Percentiles rank a stretch among this genome's conserved stretches.
phyloP scores from a whole-genome alignment of 179 eudicot species.

The Beta corolliflora region DNA sequence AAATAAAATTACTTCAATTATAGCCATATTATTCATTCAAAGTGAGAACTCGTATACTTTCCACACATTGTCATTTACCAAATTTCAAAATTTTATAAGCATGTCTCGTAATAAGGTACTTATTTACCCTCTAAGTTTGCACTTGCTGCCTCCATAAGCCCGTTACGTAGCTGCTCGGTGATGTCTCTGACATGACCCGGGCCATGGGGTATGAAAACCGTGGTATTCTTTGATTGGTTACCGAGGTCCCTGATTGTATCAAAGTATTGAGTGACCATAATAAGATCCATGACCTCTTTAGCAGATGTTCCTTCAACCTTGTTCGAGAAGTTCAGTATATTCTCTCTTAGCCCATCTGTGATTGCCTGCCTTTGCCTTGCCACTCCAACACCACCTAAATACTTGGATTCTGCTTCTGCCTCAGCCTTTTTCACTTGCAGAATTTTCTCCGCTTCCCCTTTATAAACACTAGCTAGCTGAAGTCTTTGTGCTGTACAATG shows the following conservation, averaged over 20 bases:
- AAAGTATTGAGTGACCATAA: constrained; percentile 95
- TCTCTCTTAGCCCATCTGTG: constrained; percentile 94
- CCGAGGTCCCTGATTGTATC: constrained; percentile 96
- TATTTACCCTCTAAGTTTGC: constrained; percentile 40
- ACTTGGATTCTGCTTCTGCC: constrained; percentile 94
- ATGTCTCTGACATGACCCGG: constrained; percentile 96
- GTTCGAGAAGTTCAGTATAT: constrained; percentile 87
- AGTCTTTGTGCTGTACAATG: constrained; percentile 78
- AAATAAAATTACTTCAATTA: not conserved
- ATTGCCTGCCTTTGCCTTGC: constrained; percentile 99
- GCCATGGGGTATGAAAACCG: constrained; percentile 95
- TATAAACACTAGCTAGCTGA: constrained; percentile 96
- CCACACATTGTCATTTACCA: constrained; percentile 1
- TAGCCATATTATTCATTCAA: not conserved
- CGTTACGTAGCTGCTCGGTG: constrained; percentile 89
- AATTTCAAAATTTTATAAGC: not conserved
- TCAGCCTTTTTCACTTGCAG: constrained; percentile 89
- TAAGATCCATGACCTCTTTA: constrained; percentile 97
- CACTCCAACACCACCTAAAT: constrained; percentile 96
- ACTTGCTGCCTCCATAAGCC: constrained; percentile 78
- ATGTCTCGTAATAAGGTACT: not conserved
- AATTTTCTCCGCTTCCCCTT: constrained; percentile 95
- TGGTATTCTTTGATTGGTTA: constrained; percentile 85
- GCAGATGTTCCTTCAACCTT: constrained; percentile 89
- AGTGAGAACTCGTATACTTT: not conserved